Conservation (phyloP, 352 stramenopile genomes). For the Pythium apleroticum region DNA sequence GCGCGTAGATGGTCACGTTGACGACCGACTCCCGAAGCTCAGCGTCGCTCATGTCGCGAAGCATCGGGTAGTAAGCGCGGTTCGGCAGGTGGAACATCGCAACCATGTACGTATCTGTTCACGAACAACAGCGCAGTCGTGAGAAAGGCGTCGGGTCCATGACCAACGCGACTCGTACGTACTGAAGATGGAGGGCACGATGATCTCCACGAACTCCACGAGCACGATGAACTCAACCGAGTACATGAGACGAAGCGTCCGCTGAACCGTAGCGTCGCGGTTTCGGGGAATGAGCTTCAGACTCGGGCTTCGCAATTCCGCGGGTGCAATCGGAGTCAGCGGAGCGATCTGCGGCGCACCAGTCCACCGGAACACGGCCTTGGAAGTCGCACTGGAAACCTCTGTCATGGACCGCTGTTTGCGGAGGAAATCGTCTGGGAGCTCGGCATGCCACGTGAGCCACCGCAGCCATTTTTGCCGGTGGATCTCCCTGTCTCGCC, state of each 20-base stretch:
- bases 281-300: too few relatives aligned
- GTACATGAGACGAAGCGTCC: not conserved
- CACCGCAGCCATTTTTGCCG: not conserved
- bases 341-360: too few relatives aligned
- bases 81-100: constrained; percentile 4
- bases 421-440: too few relatives aligned
- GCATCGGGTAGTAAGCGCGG: constrained; percentile 4
- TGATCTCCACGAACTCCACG: not conserved
- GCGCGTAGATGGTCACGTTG: not conserved
- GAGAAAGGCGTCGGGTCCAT: not conserved
- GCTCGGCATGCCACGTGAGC: not conserved
- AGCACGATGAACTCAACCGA: not conserved
- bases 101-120: not conserved
- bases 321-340: too few relatives aligned
- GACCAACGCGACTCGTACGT: not conserved
- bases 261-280: not conserved
- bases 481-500: not conserved
- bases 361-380: too few relatives aligned
- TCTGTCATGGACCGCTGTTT: too few relatives aligned
- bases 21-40: not conserved
- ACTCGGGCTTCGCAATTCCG: too few relatives aligned
- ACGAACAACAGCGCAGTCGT: not conserved
- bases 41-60: not conserved
- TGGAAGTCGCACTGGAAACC: too few relatives aligned
- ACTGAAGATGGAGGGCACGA: constrained; percentile 1